Percentiles rank a stretch among this genome's conserved stretches.
Conservation (phyloP, 805 yeast species). For the Tetrapisispora pingtungensis region DNA sequence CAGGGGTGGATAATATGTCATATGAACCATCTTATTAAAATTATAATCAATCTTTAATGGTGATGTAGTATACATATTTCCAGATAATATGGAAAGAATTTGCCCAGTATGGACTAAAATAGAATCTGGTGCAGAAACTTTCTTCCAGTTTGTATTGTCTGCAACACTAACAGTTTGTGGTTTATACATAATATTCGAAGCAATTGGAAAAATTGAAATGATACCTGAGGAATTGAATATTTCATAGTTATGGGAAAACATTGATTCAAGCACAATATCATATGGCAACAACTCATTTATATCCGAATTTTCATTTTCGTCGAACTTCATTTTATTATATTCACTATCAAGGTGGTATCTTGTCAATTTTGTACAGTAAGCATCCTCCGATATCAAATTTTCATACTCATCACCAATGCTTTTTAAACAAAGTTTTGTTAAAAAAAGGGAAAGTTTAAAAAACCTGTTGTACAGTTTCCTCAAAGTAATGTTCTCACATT, state of each 20-base stretch:
- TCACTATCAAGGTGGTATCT: constrained; percentile 10
- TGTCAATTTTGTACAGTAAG: constrained; percentile 13
- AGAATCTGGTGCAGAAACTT: constrained; percentile 20
- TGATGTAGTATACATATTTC: constrained; percentile 17
- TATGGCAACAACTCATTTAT: constrained; percentile 10
- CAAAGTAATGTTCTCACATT: constrained; percentile 9
- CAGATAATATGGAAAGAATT: constrained; percentile 12
- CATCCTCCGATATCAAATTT: constrained; percentile 1
- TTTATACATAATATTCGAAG: constrained; percentile 18
- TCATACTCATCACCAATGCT: constrained; percentile 7
- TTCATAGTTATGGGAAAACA: constrained; percentile 11
- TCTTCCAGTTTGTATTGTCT: constrained; percentile 19
- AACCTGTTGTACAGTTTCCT: constrained; percentile 13
- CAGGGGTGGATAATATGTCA: constrained; percentile 18
- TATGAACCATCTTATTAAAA: constrained; percentile 10
- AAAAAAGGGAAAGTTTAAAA: constrained; percentile 16
- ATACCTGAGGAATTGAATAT: constrained; percentile 17
- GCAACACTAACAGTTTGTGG: constrained; percentile 16
- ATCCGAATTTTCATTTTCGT: constrained; percentile 1
- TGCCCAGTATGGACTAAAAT: constrained; percentile 23
- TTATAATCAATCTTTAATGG: constrained; percentile 16
- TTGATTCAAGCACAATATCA: constrained; percentile 9
- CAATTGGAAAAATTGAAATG: constrained; percentile 20
- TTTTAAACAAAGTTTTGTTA: constrained; percentile 15
- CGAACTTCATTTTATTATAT: not conserved